Conservation (phyloP, 306 rosid species). For the Quercus dentata region DNA sequence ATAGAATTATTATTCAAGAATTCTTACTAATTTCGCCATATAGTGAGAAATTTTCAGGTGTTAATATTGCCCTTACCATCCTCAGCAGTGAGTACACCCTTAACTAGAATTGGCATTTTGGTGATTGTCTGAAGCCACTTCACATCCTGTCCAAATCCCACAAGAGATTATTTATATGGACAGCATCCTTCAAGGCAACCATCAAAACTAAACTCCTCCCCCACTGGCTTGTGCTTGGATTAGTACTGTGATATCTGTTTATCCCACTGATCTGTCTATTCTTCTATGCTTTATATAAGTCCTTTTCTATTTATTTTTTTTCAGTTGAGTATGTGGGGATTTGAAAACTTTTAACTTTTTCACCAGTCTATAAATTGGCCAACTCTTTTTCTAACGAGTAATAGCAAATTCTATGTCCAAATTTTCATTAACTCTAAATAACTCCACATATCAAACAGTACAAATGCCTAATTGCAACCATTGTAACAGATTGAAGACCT, state of each 20-base stretch:
- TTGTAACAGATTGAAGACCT: not conserved
- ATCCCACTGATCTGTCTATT: not conserved
- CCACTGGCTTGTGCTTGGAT: no score
- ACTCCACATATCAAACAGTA: not conserved
- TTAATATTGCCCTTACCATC: conserved; percentile 54
- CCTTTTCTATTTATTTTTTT: no score
- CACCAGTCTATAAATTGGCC: not conserved
- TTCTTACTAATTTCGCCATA: not conserved
- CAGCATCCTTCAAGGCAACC: not conserved
- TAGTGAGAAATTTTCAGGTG: not conserved
- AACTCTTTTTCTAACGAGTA: not conserved
- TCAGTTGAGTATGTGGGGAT: no score
- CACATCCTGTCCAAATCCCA: conserved; percentile 63
- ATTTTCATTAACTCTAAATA: not conserved
- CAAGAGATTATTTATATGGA: not conserved
- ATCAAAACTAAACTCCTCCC: not conserved
- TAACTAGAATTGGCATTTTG: conserved; percentile 75
- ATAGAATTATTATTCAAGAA: not conserved
- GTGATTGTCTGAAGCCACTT: conserved; percentile 99
- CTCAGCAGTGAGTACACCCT: conserved; percentile 96
- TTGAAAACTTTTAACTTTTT: not conserved
- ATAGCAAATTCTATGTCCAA: not conserved
- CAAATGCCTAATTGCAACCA: not conserved
- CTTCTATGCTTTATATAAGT: no score
- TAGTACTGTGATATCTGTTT: not conserved